Conservation (phyloP, 352 stramenopile species). For the Vaucheria bursata region DNA sequence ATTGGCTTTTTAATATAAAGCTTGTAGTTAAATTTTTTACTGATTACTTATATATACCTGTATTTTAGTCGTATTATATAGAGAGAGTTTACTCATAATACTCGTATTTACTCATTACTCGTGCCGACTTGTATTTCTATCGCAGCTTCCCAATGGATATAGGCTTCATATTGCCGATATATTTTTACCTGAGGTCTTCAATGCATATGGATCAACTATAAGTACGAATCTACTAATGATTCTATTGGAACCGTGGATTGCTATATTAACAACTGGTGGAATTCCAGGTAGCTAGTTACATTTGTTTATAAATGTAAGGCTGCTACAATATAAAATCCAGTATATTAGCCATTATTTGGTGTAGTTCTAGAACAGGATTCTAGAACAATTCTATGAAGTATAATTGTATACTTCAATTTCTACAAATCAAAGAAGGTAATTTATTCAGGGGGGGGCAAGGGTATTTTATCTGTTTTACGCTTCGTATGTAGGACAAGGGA, state of each 20-base stretch:
- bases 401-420: neutral
- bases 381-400: no score
- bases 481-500: conserved; percentile 2
- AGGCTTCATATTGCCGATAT: conserved; percentile 13
- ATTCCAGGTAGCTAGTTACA: neutral
- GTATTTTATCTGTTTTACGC: neutral
- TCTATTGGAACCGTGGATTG: conserved; percentile 15
- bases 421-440: conserved; percentile 4
- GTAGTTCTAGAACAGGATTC: neutral
- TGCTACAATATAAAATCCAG: no score
- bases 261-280: neutral
- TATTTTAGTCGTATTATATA: no score
- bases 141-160: conserved; percentile 16
- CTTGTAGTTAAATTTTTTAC: no score
- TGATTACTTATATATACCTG: no score
- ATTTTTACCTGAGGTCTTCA: conserved; percentile 11
- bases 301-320: neutral
- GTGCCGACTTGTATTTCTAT: neutral
- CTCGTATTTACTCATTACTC: neutral
- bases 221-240: conserved; percentile 3
- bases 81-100: no score
- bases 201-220: neutral
- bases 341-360: no score
- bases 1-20: no score
- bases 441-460: neutral